Evolutionary conservation across 768 basidiomycete genomes (phyloP).

Genomic region (Pleurotus salmoneostramineus): DNA sequence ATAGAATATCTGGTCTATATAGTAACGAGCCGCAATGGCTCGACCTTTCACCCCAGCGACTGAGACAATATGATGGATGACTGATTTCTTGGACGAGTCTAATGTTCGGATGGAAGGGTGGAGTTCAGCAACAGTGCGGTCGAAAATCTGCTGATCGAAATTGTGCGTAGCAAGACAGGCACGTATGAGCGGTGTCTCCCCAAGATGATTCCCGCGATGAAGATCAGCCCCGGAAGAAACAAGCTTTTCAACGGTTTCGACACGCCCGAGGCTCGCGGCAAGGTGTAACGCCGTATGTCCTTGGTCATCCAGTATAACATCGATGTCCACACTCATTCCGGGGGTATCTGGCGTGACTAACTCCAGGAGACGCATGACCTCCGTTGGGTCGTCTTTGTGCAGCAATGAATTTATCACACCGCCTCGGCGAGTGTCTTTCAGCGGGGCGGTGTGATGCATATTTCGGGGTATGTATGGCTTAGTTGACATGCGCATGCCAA

Average conservation of each 20-base stretch:
- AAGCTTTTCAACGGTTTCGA: conserved; percentile 63
- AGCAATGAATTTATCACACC: conserved; percentile 66
- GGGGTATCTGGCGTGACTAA: conserved; percentile 47
- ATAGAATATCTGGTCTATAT: conserved; percentile 84
- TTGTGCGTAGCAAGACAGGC: conserved; percentile 88
- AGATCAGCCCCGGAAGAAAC: conserved; percentile 80
- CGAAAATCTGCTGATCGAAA: conserved; percentile 75
- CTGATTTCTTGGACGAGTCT: conserved; percentile 80
- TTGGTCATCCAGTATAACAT: conserved; percentile 89
- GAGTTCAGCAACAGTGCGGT: conserved; percentile 56
- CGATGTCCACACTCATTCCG: conserved; percentile 50
- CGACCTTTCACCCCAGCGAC: conserved; percentile 91
- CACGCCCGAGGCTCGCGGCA: conserved; percentile 81
- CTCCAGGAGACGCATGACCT: conserved; percentile 62
- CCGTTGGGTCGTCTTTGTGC: conserved; percentile 61
- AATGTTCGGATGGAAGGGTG: conserved; percentile 80
- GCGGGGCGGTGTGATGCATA: conserved; percentile 49
- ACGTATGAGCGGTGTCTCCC: conserved; percentile 93
- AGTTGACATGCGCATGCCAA: conserved; percentile 60
- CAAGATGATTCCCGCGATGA: conserved; percentile 86
- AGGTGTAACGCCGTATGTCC: conserved; percentile 94
- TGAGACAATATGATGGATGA: conserved; percentile 88
- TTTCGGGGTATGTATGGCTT: conserved; percentile 52
- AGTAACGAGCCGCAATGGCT: conserved; percentile 80
- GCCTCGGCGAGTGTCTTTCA: conserved; percentile 52